A percentile compares a stretch with the other conserved stretches of the same genome.
Conservation (phyloP, 768 basidiomycete genomes). For the Neoboletus magnificus region DNA sequence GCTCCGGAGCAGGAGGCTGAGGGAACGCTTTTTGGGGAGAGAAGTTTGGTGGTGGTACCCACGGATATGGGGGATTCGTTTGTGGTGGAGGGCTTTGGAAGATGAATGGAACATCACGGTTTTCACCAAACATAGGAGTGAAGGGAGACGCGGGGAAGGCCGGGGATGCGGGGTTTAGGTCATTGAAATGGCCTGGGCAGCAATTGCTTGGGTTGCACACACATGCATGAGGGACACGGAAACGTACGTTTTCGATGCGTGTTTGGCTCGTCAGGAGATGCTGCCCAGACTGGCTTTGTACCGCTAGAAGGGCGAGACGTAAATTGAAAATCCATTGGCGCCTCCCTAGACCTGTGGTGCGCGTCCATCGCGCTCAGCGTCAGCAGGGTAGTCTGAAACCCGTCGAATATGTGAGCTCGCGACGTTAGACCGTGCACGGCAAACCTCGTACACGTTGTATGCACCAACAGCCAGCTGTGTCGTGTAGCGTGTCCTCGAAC, state of each 20-base stretch:
- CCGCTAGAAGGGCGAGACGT: conserved; percentile 58
- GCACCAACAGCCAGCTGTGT: background rate
- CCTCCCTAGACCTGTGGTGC: conserved; percentile 60
- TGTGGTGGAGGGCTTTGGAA: conserved; percentile 55
- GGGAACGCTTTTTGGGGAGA: conserved; percentile 61
- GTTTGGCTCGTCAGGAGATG: conserved; percentile 40
- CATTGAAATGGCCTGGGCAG: conserved; percentile 42
- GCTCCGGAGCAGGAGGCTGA: conserved; percentile 41
- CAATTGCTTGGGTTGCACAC: conserved; percentile 22
- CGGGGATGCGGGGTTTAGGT: conserved; percentile 39
- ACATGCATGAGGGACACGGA: conserved; percentile 24
- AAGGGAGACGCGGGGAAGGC: conserved; percentile 34
- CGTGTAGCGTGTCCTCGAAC: conserved; percentile 5
- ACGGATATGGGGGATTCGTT: conserved; percentile 46
- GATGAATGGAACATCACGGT: conserved; percentile 69
- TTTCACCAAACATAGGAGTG: conserved; percentile 59
- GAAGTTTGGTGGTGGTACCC: conserved; percentile 63
- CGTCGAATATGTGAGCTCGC: background rate
- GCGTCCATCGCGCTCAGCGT: conserved; percentile 20
- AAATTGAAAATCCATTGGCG: conserved; percentile 89
- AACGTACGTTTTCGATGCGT: conserved; percentile 70
- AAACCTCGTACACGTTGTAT: conserved; percentile 16
- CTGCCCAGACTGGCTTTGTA: conserved; percentile 58
- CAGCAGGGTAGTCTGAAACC: background rate
- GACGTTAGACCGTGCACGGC: background rate